These are phyloP conservation scores for Neurospora sp. DNA, from an alignment of 495 filamentous ascomycete species.

Conservation along the genomic window DNA sequence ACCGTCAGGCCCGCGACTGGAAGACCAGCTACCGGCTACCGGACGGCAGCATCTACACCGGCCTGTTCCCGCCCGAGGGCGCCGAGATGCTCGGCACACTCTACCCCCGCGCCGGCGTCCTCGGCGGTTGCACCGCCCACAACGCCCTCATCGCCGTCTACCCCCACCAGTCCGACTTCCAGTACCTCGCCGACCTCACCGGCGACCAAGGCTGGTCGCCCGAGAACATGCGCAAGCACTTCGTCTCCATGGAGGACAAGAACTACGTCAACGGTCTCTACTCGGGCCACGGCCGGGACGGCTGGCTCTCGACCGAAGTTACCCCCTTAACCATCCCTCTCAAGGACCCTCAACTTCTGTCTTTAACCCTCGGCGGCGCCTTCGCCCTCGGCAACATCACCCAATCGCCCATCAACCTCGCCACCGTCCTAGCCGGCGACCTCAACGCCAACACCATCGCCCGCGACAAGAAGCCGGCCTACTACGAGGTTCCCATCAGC, in stretches of 20 bases:
- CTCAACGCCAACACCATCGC: slow-evolving; percentile 34
- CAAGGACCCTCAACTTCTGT: slow-evolving; percentile 42
- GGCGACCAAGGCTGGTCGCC: slow-evolving; percentile 39
- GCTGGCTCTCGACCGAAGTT: slow-evolving; percentile 45
- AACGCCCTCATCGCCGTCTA: slow-evolving; percentile 36
- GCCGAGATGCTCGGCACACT: slow-evolving; percentile 33
- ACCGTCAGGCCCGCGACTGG: slow-evolving; percentile 25
- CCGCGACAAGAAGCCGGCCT: slow-evolving; percentile 20
- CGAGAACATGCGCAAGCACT: slow-evolving; percentile 40
- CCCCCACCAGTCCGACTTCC: slow-evolving; percentile 34
- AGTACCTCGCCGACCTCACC: slow-evolving; percentile 36
- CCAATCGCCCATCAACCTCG: slow-evolving; percentile 24
- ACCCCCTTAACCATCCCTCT: slow-evolving; percentile 39
- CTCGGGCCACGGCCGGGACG: slow-evolving; percentile 46
- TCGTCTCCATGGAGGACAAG: slow-evolving; percentile 43
- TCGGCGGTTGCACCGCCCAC: slow-evolving; percentile 43
- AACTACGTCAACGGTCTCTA: slow-evolving; percentile 35
- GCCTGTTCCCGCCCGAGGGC: slow-evolving; percentile 30
- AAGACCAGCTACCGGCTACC: slow-evolving; percentile 32
- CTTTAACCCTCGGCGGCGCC: slow-evolving; percentile 39
- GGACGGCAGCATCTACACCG: slow-evolving; percentile 24
- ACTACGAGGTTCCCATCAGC: slow-evolving; percentile 45
- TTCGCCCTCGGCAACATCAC: slow-evolving; percentile 39
- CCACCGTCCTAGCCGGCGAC: slow-evolving; percentile 39
- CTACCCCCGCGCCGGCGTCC: slow-evolving; percentile 38